Base-by-base conservation (phyloP, 2,329 filamentous ascomycete genomes). In the Apiospora koreana region DNA sequence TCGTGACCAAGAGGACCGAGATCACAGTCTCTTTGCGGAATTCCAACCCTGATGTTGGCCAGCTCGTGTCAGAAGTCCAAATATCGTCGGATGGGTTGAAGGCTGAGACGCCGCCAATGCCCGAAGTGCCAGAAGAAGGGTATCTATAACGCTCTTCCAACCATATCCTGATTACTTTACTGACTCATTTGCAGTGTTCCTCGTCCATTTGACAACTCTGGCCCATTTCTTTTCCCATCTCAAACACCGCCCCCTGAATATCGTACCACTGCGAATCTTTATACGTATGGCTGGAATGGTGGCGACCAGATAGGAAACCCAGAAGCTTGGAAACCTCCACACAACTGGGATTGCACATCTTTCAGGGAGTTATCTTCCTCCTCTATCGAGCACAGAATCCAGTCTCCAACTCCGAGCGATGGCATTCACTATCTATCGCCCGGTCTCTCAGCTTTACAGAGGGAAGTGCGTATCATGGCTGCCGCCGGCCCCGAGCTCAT, bases 391-490 rank as follows among this genome's bases (percentile, higher is more conserved):
- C 74, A 76, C 43, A 71, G 69, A 45, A 65, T 75, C 23, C 74
- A 73, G 65, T 68, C 66, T 42, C 74, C 46, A 9, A 38, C 67
- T 10, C 23, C 50, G 3, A 1, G 38, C 3, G 76, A 77, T 14
- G 46, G 67, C 8, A 74, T 72, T 25, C 73, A 75, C 35, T 75
- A 74, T 25, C 71, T 79, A 58, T 78, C 76, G 12, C 75, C 80
- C n/a, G 77, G 79, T 65, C 74, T 84, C 41, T 72, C 75, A 7
- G 77, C 77, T 10, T 81, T 90, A 70, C 86, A 88, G 76, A 83
- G 84, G 10, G 86, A 89, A 73, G 84, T 89, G 65, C 80, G 83
- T 43, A 83, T 85, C 67, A 89, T 91, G 87, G 84, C 86, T 12
- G 82, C 81, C 4, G 86, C 87, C 7, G 84, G 83, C 38, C 80